Evolutionary conservation across 345 rosid genomes (phyloP).

Genomic region (Abelmoschus esculentus): DNA sequence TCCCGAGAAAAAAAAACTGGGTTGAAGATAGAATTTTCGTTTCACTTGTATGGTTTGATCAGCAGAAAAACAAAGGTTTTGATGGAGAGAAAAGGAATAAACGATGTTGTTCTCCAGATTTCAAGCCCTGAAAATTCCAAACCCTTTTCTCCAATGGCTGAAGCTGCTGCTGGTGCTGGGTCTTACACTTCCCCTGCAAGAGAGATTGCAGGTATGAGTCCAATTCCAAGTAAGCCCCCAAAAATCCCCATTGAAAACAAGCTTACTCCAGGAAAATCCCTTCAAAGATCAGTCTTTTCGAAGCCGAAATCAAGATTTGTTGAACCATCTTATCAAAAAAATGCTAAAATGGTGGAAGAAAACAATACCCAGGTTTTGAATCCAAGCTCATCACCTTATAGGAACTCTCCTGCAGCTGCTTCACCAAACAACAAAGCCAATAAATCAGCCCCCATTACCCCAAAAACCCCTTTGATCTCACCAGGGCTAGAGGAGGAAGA

Average conservation of each 20-base stretch:
- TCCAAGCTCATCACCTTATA: conserved; percentile 24
- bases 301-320: conserved; percentile 56
- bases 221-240: conserved; percentile 28
- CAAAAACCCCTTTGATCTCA: conserved; percentile 40
- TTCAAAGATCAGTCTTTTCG: conserved; percentile 32
- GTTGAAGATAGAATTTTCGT: too few relatives aligned
- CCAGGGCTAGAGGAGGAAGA: conserved; percentile 28
- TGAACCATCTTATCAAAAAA: conserved; percentile 32
- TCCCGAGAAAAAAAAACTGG: background rate
- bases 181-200: conserved; percentile 19
- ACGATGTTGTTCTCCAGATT: conserved; percentile 34
- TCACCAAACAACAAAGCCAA: conserved; percentile 16
- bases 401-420: conserved; percentile 27
- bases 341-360: conserved; percentile 24
- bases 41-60: background rate
- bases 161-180: background rate
- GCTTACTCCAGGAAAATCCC: conserved; percentile 21
- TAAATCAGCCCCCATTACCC: conserved; percentile 38
- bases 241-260: conserved; percentile 20
- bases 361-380: conserved; percentile 6
- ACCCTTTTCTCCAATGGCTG: background rate
- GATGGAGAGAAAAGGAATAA: conserved; percentile 26
- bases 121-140: conserved; percentile 15
- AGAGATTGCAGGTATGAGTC: conserved; percentile 13
- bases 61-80: background rate